phyloP scores from a whole-genome alignment of 2,329 filamentous ascomycete species.

The Fusarium udum region DNA sequence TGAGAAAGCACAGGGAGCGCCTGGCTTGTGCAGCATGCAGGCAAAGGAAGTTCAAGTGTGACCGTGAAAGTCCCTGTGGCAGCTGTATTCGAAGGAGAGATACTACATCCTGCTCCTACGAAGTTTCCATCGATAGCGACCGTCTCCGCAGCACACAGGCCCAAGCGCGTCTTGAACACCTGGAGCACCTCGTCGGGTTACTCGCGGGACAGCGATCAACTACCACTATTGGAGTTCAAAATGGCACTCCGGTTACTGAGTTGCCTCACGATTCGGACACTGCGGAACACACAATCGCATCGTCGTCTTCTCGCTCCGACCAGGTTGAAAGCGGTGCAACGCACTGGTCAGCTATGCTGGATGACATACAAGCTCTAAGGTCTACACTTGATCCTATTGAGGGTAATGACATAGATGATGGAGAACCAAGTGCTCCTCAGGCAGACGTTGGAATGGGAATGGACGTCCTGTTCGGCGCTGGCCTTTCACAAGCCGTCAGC shows the following conservation, averaged over 20 bases:
- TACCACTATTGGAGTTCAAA: neutral
- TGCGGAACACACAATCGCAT: neutral
- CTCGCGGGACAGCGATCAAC: neutral
- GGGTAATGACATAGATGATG: neutral
- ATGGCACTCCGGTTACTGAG: neutral
- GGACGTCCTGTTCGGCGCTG: neutral
- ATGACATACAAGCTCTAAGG: neutral
- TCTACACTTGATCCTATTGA: neutral
- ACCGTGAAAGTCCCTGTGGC: neutral
- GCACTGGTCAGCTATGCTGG: neutral
- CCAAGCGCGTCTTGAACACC: neutral
- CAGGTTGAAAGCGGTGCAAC: neutral
- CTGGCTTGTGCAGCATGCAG: neutral
- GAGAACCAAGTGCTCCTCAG: neutral
- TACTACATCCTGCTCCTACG: neutral
- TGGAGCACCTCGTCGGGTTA: neutral
- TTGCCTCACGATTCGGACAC: too few relatives aligned
- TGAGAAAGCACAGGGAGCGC: neutral
- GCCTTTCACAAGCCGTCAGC: neutral
- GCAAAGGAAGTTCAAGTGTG: neutral
- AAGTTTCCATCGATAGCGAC: neutral
- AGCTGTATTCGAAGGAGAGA: neutral
- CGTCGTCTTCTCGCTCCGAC: neutral
- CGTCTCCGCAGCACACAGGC: neutral
- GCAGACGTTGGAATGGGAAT: neutral